Percentiles rank a stretch among this genome's conserved stretches.
Evolutionary conservation across 371 early-diverging fungal species (phyloP).

Genomic region (Mortierella sp.): DNA sequence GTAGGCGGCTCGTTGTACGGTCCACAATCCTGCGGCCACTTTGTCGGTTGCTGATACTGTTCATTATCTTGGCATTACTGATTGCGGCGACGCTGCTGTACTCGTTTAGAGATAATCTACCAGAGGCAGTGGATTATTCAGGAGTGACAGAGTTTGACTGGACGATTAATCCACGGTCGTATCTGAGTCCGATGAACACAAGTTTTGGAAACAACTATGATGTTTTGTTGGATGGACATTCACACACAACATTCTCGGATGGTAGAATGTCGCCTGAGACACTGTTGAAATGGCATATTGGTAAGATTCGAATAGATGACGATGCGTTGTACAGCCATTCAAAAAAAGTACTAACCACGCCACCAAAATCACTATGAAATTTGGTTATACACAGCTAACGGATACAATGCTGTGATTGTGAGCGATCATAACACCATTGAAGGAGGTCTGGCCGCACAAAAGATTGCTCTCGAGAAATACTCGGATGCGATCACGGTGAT

Average conservation of each 20-base stretch:
- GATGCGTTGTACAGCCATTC: background rate
- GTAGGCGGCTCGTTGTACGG: constrained; percentile 12
- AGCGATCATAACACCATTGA: constrained; percentile 81
- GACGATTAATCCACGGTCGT: constrained; percentile 68
- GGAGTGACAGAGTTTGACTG: constrained; percentile 63
- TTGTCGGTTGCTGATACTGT: constrained; percentile 18
- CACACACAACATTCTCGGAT: constrained; percentile 78
- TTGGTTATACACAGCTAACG: constrained; percentile 64
- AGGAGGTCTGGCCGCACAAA: constrained; percentile 76
- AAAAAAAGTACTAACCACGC: background rate
- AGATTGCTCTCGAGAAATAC: constrained; percentile 68
- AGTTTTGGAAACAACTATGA: constrained; percentile 66
- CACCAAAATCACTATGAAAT: background rate
- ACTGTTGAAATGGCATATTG: constrained; percentile 73
- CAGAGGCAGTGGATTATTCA: constrained; percentile 19
- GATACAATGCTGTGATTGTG: constrained; percentile 82
- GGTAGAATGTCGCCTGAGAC: constrained; percentile 76
- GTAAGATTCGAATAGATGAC: constrained; percentile 39
- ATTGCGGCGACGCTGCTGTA: constrained; percentile 36
- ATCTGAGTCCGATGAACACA: constrained; percentile 68
- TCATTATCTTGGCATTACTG: constrained; percentile 23
- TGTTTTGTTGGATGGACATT: constrained; percentile 77
- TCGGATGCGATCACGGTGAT: constrained; percentile 74
- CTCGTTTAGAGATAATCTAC: constrained; percentile 14
- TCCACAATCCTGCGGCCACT: constrained; percentile 36